phyloP scores from a whole-genome alignment of 352 stramenopile genomes.

The Globisporangium megalacanthum region DNA sequence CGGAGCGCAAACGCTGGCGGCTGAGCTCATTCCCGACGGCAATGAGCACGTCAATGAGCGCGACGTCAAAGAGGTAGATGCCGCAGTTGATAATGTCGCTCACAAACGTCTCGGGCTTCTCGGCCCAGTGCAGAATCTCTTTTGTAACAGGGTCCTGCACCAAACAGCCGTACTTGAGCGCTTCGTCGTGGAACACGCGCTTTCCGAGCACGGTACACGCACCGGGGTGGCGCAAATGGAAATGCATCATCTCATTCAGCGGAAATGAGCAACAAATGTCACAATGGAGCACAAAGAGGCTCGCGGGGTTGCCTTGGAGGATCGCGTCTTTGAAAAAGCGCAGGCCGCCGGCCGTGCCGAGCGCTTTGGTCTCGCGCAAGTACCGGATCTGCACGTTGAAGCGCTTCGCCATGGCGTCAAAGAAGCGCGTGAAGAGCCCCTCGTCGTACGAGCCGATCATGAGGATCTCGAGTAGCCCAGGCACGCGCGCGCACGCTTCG shows the following conservation, averaged over 20 bases:
- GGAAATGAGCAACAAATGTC: conserved; percentile 88
- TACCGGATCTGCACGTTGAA: conserved; percentile 88
- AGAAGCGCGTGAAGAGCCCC: conserved; percentile 85
- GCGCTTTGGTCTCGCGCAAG: conserved; percentile 67
- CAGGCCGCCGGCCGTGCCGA: conserved; percentile 79
- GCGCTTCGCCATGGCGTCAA: conserved; percentile 71
- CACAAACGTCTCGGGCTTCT: conserved; percentile 88
- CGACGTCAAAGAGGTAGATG: conserved; percentile 84
- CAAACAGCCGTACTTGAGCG: conserved; percentile 86
- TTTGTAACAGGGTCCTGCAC: conserved; percentile 69
- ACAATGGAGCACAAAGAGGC: conserved; percentile 81
- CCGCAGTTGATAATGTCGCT: conserved; percentile 90
- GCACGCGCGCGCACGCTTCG: conserved; percentile 75
- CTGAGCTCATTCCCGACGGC: conserved; percentile 76
- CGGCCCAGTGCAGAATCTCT: conserved; percentile 86
- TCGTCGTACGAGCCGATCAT: conserved; percentile 89
- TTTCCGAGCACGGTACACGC: conserved; percentile 80
- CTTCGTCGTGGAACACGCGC: conserved; percentile 84
- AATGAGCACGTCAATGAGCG: conserved; percentile 75
- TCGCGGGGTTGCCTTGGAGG: conserved; percentile 58
- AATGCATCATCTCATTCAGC: conserved; percentile 87
- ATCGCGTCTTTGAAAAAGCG: conserved; percentile 86
- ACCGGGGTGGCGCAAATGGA: conserved; percentile 69
- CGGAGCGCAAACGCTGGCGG: conserved; percentile 67
- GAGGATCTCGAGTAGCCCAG: conserved; percentile 82